Evolutionary conservation across 2,329 filamentous ascomycete genomes (phyloP).

Genomic region (Fusarium phyllophilum): DNA sequence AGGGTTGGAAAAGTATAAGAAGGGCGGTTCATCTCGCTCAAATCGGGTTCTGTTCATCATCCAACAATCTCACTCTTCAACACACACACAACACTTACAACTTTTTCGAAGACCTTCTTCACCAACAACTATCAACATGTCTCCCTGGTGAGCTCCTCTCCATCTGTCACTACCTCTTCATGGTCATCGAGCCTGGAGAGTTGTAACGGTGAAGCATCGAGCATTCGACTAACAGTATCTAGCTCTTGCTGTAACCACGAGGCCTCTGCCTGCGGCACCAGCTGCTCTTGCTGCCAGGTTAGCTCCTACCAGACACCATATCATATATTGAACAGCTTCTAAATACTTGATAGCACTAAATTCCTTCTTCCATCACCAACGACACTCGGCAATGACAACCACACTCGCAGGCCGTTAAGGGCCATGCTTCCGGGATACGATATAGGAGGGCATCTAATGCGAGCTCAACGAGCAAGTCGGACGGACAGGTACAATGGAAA

Average conservation of each 20-base stretch:
- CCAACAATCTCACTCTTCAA: constrained; percentile 38
- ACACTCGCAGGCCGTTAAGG: constrained; percentile 10
- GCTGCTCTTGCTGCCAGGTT: constrained; percentile 44
- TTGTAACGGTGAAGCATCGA: not conserved
- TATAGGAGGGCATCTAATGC: constrained; percentile 9
- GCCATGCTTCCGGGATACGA: constrained; percentile 21
- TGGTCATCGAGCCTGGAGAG: not conserved
- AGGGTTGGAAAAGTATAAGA: constrained; percentile 39
- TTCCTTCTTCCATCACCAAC: constrained; percentile 27
- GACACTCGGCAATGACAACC: constrained; percentile 13
- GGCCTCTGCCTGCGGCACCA: constrained; percentile 25
- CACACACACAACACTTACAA: constrained; percentile 31
- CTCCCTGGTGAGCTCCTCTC: constrained; percentile 43
- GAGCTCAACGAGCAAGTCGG: constrained; percentile 17
- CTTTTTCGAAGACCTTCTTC: constrained; percentile 41
- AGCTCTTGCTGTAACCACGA: constrained; percentile 42
- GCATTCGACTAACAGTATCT: not conserved
- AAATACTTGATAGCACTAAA: constrained; percentile 42
- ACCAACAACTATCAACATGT: constrained; percentile 42
- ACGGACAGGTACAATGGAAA: constrained; percentile 9
- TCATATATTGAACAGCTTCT: not conserved
- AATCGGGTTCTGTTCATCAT: constrained; percentile 35
- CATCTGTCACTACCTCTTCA: not conserved
- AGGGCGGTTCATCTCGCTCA: constrained; percentile 29
- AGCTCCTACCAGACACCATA: not conserved